phyloP scores from a whole-genome alignment of 306 rosid species.

The Fragaria ananassa region DNA sequence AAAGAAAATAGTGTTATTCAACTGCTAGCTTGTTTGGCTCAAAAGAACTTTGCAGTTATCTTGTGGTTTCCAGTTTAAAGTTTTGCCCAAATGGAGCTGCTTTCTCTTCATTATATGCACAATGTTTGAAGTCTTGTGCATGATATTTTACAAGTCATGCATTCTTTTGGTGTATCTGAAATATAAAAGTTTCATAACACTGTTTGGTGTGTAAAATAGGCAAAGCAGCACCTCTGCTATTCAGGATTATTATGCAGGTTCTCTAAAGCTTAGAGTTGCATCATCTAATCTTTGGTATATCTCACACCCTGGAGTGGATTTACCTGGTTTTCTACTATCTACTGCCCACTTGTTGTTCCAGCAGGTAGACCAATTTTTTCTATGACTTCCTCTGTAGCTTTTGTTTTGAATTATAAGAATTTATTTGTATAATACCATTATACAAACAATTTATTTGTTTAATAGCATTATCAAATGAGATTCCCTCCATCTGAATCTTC shows the following conservation, averaged over 20 bases:
- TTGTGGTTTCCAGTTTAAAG: background rate
- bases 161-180: background rate
- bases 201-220: conserved; percentile 32
- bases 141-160: background rate
- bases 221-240: conserved; percentile 45
- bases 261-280: conserved; percentile 62
- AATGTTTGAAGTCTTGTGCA: background rate
- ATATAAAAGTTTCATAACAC: background rate
- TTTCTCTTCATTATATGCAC: background rate
- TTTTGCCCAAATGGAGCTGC: background rate
- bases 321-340: conserved; percentile 52
- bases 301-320: conserved; percentile 41
- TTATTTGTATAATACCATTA: background rate
- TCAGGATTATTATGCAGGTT: conserved; percentile 45
- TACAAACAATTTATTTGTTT: background rate
- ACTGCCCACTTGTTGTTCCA: conserved; percentile 68
- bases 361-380: conserved; percentile 47
- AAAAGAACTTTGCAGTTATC: background rate
- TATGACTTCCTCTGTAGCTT: background rate
- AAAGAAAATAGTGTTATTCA: no score
- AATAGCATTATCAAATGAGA: background rate
- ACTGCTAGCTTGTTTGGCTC: background rate
- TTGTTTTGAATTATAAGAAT: background rate
- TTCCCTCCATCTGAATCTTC: background rate
- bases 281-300: conserved; percentile 61